Conservation (phyloP, 345 rosid species). For the Eucalyptus cloeziana region DNA sequence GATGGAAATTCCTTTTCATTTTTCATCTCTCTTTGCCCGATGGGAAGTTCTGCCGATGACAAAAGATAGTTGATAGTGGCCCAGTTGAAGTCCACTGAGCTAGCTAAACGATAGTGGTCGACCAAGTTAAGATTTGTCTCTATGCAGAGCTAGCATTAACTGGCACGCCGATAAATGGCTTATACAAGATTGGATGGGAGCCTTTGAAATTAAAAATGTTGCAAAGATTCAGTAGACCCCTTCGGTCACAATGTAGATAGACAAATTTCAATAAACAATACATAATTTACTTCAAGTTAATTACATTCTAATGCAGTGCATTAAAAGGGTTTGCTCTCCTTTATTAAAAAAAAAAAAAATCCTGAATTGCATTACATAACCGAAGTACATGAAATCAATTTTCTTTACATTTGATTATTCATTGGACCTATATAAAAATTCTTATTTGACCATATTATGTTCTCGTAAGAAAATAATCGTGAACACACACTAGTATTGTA, state of each 20-base stretch:
- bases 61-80: not conserved
- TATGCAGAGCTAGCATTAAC: not conserved
- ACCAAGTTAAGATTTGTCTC: not conserved
- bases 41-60: not conserved
- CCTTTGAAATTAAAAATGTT: not conserved
- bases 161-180: not conserved
- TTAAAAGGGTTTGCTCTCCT: not conserved
- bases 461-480: not conserved
- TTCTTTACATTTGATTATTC: not conserved
- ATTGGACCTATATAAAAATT: not conserved
- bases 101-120: not conserved
- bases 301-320: not conserved
- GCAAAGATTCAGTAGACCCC: not conserved
- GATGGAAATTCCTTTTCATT: not conserved
- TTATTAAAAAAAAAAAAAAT: too few species aligned
- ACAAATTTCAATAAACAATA: not conserved
- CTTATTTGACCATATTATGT: not conserved
- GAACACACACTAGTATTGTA: not conserved
- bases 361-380: not conserved
- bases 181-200: not conserved
- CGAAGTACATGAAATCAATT: not conserved
- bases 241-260: not conserved
- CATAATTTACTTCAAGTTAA: not conserved
- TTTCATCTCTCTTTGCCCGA: not conserved
- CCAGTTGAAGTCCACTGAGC: not conserved